Conservation (phyloP, 306 rosid genomes). For the Corylus heterophylla region DNA sequence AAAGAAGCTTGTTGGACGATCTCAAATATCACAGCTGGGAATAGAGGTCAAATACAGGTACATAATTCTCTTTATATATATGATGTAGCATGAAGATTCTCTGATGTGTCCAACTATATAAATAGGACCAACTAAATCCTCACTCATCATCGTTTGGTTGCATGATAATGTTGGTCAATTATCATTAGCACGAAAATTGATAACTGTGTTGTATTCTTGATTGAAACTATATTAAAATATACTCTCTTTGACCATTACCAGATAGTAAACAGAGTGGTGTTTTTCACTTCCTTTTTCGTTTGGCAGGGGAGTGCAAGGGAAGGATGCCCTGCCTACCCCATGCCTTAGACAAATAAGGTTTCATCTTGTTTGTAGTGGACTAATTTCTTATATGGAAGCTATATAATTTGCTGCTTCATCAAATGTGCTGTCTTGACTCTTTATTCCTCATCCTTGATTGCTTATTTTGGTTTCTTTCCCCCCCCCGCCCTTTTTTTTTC, state of each 20-base stretch:
- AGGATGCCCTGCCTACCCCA: neutral
- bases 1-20: constrained; percentile 76
- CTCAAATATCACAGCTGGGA: constrained; percentile 74
- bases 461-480: neutral
- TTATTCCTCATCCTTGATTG: neutral
- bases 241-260: neutral
- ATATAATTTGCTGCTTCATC: neutral
- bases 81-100: neutral
- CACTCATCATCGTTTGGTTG: neutral
- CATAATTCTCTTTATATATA: neutral
- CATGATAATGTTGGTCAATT: constrained; percentile 10
- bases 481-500: neutral
- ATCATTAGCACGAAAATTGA: neutral
- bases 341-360: neutral
- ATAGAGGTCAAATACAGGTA: constrained; percentile 70
- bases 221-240: neutral
- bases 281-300: neutral
- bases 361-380: constrained; percentile 6
- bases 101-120: neutral
- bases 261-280: neutral
- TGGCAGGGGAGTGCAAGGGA: neutral
- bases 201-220: neutral
- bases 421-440: neutral
- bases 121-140: neutral
- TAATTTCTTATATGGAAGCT: neutral